Base-by-base conservation (phyloP, 192 early-diverging fungal species). In the Fimicolochytrium jonesii region DNA sequence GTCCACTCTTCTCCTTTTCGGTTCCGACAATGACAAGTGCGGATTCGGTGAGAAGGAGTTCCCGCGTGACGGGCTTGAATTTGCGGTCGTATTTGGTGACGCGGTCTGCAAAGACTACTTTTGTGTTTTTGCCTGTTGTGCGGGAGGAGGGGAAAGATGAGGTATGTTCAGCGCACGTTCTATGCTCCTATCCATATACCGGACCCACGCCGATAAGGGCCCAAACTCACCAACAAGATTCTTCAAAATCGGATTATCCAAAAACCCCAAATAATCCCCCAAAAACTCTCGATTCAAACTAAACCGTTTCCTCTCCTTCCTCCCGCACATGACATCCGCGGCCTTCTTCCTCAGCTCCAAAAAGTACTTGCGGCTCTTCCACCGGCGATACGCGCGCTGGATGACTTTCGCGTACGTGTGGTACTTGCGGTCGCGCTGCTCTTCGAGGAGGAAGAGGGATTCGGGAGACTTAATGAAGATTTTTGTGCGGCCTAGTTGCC, bases 381-480 rank as follows among this genome's bases (percentile, higher is more conserved):
- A 91, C 52, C 80, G 69, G 41, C 90, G 77, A 86, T 92, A 98
- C 3, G 90, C 88, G 29, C 88, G 77, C 71, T 97, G 96, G 56
- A 98, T 97, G 46, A 90, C 84, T 34, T 83, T 86, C 3, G 95
- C 96, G 87, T 92, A 98, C 54, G 78, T 83, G 68, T 99, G 93
- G 87, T 92, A 99, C 77, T 97, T 98, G 44, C 86, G 83, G 49
- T 99, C 96, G 36, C 95, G 88, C 68, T 87, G 73, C 65, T 88
- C 89, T 78, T 99, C 96, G 4, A 98, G 77, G 3, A 90, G 79
- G 66, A 95, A 98, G 23, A 91, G 78, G 3, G 90, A 92, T 68
- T 99, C 96, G 23, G 96, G 96, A 35, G 88, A 86, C 39, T 94
- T 88, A 71, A 99, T 93, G 71, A 99, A 99, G 17, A 90, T 86